phyloP scores from a whole-genome alignment of 352 stramenopile genomes.

The Thalassiosira livingstoniorum region DNA sequence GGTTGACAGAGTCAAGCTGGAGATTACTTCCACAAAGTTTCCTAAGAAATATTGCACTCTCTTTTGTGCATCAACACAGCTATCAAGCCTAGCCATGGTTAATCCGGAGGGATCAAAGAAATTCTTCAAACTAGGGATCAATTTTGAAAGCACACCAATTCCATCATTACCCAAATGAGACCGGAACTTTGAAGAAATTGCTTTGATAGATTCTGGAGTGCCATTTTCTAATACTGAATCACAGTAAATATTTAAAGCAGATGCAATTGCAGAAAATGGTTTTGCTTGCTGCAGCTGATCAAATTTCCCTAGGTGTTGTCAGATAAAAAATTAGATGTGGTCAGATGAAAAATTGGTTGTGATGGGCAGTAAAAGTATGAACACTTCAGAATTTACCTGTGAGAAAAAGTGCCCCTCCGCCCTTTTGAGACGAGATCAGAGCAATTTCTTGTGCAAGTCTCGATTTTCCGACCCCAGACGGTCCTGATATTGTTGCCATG shows the following conservation, averaged over 20 bases:
- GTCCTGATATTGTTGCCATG: constrained; percentile 23
- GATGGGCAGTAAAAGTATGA: too few species aligned
- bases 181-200: not conserved
- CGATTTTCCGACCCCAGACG: constrained; percentile 15
- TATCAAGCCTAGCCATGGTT: too few species aligned
- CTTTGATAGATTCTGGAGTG: too few species aligned
- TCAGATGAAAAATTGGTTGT: too few species aligned
- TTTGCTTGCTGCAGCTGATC: constrained; percentile 22
- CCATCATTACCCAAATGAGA: not conserved
- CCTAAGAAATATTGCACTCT: constrained; percentile 30
- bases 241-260: constrained; percentile 25
- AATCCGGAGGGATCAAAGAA: constrained; percentile 21
- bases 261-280: constrained; percentile 19
- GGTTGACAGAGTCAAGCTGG: not conserved
- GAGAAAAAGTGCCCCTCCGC: too few species aligned
- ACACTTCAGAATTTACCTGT: too few species aligned
- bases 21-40: constrained; percentile 35
- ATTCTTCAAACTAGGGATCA: constrained; percentile 21
- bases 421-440: not conserved
- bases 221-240: not conserved
- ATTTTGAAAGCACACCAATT: not conserved
- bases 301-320: constrained; percentile 42
- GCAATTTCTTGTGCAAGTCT: constrained; percentile 20
- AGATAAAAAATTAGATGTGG: too few species aligned
- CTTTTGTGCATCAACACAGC: constrained; percentile 31